These are phyloP conservation scores for Akanthomyces dipterigenus DNA, from an alignment of 2,329 filamentous ascomycete species.

Conservation along the genomic window DNA sequence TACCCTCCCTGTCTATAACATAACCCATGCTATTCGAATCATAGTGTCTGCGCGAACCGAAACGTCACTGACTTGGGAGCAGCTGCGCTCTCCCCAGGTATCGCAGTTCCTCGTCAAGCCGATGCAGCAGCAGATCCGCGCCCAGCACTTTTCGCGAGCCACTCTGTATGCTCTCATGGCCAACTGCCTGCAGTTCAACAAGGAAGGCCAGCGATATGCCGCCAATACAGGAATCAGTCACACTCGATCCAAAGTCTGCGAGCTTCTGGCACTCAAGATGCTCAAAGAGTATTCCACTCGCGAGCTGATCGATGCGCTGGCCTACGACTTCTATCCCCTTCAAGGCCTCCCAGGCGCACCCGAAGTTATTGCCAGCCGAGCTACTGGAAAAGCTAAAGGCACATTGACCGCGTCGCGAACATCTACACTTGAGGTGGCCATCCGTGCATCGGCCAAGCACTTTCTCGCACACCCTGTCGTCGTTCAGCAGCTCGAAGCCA, in stretches of 20 bases:
- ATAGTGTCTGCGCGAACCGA: constrained; percentile 81
- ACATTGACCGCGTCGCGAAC: constrained; percentile 63
- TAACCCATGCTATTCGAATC: constrained; percentile 83
- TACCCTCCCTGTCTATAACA: constrained; percentile 78
- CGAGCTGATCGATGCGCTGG: constrained; percentile 88
- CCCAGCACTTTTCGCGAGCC: constrained; percentile 75
- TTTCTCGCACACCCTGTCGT: constrained; percentile 89
- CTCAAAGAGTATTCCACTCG: constrained; percentile 83
- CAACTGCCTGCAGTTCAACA: constrained; percentile 88
- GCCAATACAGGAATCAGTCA: constrained; percentile 78
- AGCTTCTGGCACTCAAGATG: constrained; percentile 82
- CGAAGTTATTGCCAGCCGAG: constrained; percentile 26
- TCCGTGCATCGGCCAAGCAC: constrained; percentile 84
- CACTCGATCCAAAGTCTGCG: constrained; percentile 82
- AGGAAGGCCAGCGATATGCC: constrained; percentile 75
- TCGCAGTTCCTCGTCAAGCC: constrained; percentile 95
- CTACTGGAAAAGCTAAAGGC: constrained; percentile 35
- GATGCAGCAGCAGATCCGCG: constrained; percentile 82
- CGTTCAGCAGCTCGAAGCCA: constrained; percentile 90
- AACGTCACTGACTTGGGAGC: constrained; percentile 90
- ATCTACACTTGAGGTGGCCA: constrained; percentile 87
- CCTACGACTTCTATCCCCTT: constrained; percentile 90
- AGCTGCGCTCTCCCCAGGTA: constrained; percentile 89
- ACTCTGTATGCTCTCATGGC: constrained; percentile 87
- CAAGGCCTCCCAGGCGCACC: constrained; percentile 61